Base-by-base conservation (phyloP, 352 stramenopile species). In the Globisporangium nunn region DNA sequence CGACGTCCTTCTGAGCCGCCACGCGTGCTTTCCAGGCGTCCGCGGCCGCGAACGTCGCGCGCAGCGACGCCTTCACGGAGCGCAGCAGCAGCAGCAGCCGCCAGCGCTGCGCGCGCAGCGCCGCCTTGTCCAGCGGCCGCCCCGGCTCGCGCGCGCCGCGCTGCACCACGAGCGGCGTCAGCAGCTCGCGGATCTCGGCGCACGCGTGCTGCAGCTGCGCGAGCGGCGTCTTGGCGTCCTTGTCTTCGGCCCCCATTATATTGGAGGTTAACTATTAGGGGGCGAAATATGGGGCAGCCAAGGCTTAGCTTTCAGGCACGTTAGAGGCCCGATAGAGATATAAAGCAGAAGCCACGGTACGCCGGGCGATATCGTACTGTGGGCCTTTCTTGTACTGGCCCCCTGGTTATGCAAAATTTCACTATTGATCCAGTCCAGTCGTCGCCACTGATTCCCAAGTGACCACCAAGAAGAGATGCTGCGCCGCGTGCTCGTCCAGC, bases 1-100 rank as follows among this genome's bases (percentile, higher is more conserved):
- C 77, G 29, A 86, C 66, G 58, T 88, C 63, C 62, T 92, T 92
- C 50, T 92, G 67, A 54, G 82, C 75, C 46, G 88, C 78, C 15
- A 92, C 80, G 48, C 75, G 76, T 51, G 62, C 65, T 17, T 84
- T 84, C 31, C 77, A 81, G n/a, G 54, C 62, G 39, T 92, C 79
- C n/a, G 75, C 70, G 47, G 69, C 78, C 45, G 90, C 50, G 58
- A 90, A 92, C 47, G 82, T 90, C 35, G 87, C 71, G 48, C 82
- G 74, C 37, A 88, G 52, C 1, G 66, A 66, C 1, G 61, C 65
- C 54, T 92, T 92, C 45, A 90, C 65, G 3, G 64, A 61, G 29
- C 75, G 56, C 12, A 92, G 59, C 35, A 87, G 72, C 45, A 80
- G 62, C 29, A 92, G 54, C 43, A 78, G 68, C 15, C 70, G 67